Percentiles rank a stretch among this genome's conserved stretches.
Evolutionary conservation across 1,284 basidiomycete species (phyloP).

Genomic region (Ustilago loliicola): DNA sequence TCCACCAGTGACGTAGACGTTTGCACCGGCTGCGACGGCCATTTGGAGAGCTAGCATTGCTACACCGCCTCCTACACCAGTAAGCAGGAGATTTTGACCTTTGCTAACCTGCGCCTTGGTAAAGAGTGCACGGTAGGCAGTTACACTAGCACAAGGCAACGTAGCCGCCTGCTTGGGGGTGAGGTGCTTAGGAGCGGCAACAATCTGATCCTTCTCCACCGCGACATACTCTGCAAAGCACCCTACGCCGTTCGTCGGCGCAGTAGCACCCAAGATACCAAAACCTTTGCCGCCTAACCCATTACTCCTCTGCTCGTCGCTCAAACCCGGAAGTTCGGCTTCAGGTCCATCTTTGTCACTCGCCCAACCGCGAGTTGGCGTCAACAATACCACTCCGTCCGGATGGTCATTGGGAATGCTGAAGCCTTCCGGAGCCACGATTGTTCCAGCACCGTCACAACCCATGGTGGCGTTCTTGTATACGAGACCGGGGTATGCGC

Average conservation of each 20-base stretch:
- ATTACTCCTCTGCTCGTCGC: slow-evolving; percentile 43
- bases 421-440: slow-evolving; percentile 27
- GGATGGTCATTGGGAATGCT: slow-evolving; percentile 42
- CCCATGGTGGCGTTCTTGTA: slow-evolving; percentile 77
- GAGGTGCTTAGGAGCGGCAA: slow-evolving; percentile 79
- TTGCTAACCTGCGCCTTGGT: slow-evolving; percentile 78
- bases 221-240: slow-evolving; percentile 83
- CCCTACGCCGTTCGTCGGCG: slow-evolving; percentile 72
- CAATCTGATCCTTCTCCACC: slow-evolving; percentile 79
- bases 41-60: slow-evolving; percentile 83
- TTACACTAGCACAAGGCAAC: slow-evolving; percentile 82
- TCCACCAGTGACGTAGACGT: slow-evolving; percentile 86
- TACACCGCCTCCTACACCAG: slow-evolving; percentile 77
- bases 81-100: slow-evolving; percentile 82
- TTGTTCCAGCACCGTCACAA: slow-evolving; percentile 76
- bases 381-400: slow-evolving; percentile 76
- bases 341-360: slow-evolving; percentile 75
- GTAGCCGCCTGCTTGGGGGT: slow-evolving; percentile 80
- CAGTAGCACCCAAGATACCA: slow-evolving; percentile 61
- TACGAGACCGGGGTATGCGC: slow-evolving; percentile 78
- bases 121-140: slow-evolving; percentile 85
- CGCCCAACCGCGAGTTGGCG: slow-evolving; percentile 82
- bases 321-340: slow-evolving; percentile 50
- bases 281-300: slow-evolving; percentile 60
- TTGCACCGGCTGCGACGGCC: slow-evolving; percentile 81